Conservation (phyloP, 768 basidiomycete species). For the Pholiota microspora region DNA sequence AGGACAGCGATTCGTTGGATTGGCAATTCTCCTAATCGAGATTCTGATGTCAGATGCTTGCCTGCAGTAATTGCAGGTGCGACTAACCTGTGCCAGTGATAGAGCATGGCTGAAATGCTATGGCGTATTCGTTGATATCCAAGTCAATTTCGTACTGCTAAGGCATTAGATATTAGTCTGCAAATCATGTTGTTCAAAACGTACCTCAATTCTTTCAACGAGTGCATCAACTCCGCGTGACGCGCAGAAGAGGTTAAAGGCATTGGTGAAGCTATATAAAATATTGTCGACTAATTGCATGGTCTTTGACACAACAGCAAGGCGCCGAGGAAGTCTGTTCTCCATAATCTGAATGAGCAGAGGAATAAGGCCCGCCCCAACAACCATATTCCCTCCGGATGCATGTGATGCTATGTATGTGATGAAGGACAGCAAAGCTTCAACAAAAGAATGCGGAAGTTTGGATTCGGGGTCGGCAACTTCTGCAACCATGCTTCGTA, state of each 20-base stretch:
- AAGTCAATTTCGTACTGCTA: slow-evolving; percentile 65
- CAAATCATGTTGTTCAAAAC: slow-evolving; percentile 21
- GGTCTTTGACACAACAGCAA: slow-evolving; percentile 81
- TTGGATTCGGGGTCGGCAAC: slow-evolving; percentile 64
- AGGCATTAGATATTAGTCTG: not conserved
- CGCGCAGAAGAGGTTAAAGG: slow-evolving; percentile 83
- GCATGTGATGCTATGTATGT: slow-evolving; percentile 85
- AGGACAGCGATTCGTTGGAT: slow-evolving; percentile 77
- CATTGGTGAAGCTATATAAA: slow-evolving; percentile 84
- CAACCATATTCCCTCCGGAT: slow-evolving; percentile 88
- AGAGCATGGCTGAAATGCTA: slow-evolving; percentile 20
- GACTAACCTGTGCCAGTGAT: slow-evolving; percentile 20
- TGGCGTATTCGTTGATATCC: slow-evolving; percentile 56
- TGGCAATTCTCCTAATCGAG: slow-evolving; percentile 60
- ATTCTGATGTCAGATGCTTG: not conserved
- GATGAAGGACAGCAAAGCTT: slow-evolving; percentile 83
- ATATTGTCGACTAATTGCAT: slow-evolving; percentile 93
- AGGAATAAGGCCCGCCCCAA: slow-evolving; percentile 90
- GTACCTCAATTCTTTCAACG: slow-evolving; percentile 84
- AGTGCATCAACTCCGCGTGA: slow-evolving; percentile 82
- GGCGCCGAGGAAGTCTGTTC: slow-evolving; percentile 64
- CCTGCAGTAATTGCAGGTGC: not conserved
- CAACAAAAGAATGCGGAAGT: slow-evolving; percentile 73
- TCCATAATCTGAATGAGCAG: slow-evolving; percentile 88
- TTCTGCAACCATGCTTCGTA: slow-evolving; percentile 78